A percentile compares a stretch with the other conserved stretches of the same genome.
These are phyloP conservation scores for Aspergillus bertholletiae DNA, from an alignment of 495 filamentous ascomycete genomes.

Conservation along the genomic window DNA sequence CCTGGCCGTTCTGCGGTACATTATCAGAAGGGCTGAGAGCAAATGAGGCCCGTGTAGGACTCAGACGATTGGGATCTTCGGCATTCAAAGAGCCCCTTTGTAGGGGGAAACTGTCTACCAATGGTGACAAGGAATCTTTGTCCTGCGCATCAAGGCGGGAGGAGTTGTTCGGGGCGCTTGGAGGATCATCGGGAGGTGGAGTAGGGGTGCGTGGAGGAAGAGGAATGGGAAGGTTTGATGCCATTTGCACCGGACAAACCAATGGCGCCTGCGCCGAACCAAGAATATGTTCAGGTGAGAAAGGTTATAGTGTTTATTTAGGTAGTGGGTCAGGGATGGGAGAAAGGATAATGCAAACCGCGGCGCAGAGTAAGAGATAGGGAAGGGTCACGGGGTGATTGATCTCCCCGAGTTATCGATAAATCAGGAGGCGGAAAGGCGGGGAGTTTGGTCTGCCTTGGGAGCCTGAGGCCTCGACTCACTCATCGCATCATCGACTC, in stretches of 20 bases:
- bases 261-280: constrained; percentile 6
- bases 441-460: not conserved
- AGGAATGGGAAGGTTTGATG: constrained; percentile 59
- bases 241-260: constrained; percentile 35
- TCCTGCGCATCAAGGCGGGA: constrained; percentile 36
- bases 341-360: not conserved
- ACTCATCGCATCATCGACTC: constrained; percentile 41
- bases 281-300: not conserved
- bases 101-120: constrained; percentile 47
- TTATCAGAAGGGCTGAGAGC: constrained; percentile 35
- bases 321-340: not conserved
- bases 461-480: constrained; percentile 17
- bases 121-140: constrained; percentile 61
- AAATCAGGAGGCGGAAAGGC: constrained; percentile 6
- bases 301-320: not conserved
- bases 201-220: constrained; percentile 65
- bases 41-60: constrained; percentile 39
- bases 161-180: constrained; percentile 9
- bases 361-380: no score
- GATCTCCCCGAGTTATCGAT: not conserved
- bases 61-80: constrained; percentile 31
- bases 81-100: constrained; percentile 19
- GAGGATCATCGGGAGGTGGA: constrained; percentile 57
- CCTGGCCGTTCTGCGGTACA: constrained; percentile 37
- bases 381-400: not conserved